These are phyloP conservation scores for Trypanosoma congolense DNA, from an alignment of 208 protist genomes.

Conservation along the genomic window DNA sequence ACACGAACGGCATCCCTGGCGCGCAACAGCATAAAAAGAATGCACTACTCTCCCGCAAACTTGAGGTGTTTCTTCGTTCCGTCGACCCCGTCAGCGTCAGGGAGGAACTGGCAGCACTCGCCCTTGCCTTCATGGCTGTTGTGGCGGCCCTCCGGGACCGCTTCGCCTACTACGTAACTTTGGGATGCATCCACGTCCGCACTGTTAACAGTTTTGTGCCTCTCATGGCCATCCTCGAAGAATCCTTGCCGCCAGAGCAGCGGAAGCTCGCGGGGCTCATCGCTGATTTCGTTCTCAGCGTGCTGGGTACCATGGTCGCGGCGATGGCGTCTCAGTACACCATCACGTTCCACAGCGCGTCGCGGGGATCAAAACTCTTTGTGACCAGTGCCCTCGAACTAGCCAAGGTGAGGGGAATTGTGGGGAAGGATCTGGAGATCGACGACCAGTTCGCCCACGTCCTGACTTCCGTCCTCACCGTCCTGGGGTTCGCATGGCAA, in stretches of 20 bases:
- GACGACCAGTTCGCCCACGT: constrained; percentile 31
- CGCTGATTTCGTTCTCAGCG: constrained; percentile 22
- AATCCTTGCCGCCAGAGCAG: constrained; percentile 43
- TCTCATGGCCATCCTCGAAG: constrained; percentile 34
- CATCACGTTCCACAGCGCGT: constrained; percentile 50
- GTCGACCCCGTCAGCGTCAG: constrained; percentile 52
- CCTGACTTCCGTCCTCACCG: constrained; percentile 43
- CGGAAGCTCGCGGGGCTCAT: constrained; percentile 52
- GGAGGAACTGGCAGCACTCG: constrained; percentile 33
- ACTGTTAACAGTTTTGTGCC: constrained; percentile 36
- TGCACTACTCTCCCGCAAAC: constrained; percentile 57
- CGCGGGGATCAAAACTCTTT: constrained; percentile 57
- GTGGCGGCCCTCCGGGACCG: constrained; percentile 56
- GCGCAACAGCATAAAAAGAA: constrained; percentile 33
- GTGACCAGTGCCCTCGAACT: constrained; percentile 32
- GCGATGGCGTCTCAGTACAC: constrained; percentile 30
- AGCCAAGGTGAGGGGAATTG: constrained; percentile 28
- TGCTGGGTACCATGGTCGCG: constrained; percentile 36
- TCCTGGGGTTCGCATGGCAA: constrained; percentile 76
- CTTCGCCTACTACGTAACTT: constrained; percentile 47
- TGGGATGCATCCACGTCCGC: constrained; percentile 56
- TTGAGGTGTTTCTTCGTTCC: constrained; percentile 44
- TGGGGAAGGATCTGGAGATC: constrained; percentile 39
- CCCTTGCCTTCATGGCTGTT: constrained; percentile 43
- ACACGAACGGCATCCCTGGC: constrained; percentile 49